Percentiles rank a stretch among this genome's conserved stretches.
Conservation (phyloP, 2,329 filamentous ascomycete genomes). For the Thielaviopsis punctulata region DNA sequence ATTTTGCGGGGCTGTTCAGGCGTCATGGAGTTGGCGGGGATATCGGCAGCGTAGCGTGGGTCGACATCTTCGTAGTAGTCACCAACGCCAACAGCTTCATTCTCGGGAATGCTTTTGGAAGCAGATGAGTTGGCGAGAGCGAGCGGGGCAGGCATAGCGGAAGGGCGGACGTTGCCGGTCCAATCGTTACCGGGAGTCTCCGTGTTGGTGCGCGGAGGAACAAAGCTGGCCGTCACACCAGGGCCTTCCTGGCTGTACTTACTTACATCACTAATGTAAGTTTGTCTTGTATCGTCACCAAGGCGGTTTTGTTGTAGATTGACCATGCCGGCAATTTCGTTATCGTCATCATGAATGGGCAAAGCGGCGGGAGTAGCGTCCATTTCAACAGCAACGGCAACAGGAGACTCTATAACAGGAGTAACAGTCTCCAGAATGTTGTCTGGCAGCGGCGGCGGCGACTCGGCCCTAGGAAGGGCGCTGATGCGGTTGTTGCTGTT, state of each 20-base stretch:
- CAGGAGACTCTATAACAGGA: background rate
- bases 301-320: conserved; percentile 42
- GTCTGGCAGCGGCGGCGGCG: conserved; percentile 42
- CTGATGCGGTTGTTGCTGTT: conserved; percentile 18
- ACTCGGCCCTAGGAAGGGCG: conserved; percentile 40
- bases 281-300: conserved; percentile 16
- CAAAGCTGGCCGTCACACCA: background rate
- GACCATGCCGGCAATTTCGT: conserved; percentile 58
- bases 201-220: background rate
- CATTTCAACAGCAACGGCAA: conserved; percentile 50
- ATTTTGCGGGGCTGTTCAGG: background rate
- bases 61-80: conserved; percentile 88
- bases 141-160: conserved; percentile 22
- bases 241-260: conserved; percentile 47
- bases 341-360: conserved; percentile 44
- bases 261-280: conserved; percentile 48
- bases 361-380: conserved; percentile 41
- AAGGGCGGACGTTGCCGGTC: conserved; percentile 23
- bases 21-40: conserved; percentile 14
- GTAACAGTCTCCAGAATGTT: conserved; percentile 37
- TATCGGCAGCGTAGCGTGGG: conserved; percentile 51
- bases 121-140: background rate
- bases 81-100: conserved; percentile 11
- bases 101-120: conserved; percentile 1
- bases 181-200: background rate